A percentile compares a stretch with the other conserved stretches of the same genome.
Evolutionary conservation across 2,329 filamentous ascomycete genomes (phyloP).

Genomic region (Aspergillus viridinutans): DNA sequence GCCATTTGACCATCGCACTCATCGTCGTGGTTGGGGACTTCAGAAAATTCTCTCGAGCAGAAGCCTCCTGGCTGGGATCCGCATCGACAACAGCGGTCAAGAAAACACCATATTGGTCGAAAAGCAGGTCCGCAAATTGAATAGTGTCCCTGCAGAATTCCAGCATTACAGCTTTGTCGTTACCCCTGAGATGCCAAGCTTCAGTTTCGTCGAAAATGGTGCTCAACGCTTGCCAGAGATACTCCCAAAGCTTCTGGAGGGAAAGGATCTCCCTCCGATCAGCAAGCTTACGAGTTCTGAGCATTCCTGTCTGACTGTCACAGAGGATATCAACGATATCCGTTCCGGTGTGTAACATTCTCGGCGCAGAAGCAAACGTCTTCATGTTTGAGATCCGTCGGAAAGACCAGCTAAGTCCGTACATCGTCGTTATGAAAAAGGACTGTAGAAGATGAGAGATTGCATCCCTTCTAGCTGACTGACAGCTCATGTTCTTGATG

Average conservation of each 20-base stretch:
- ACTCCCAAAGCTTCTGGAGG: slow-evolving; percentile 75
- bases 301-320: slow-evolving; percentile 58
- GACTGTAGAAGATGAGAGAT: slow-evolving; percentile 57
- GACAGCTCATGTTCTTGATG: slow-evolving; percentile 74
- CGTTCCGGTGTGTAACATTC: slow-evolving; percentile 57
- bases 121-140: slow-evolving; percentile 81
- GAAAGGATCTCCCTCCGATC: slow-evolving; percentile 60
- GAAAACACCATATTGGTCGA: slow-evolving; percentile 81
- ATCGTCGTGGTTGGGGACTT: slow-evolving; percentile 62
- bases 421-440: slow-evolving; percentile 54
- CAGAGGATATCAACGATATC: slow-evolving; percentile 62
- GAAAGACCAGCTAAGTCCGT: slow-evolving; percentile 54
- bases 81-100: slow-evolving; percentile 61
- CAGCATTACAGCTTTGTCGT: slow-evolving; percentile 75
- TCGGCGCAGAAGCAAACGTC: slow-evolving; percentile 57
- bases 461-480: slow-evolving; percentile 59
- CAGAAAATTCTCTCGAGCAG: slow-evolving; percentile 54
- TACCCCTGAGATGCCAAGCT: slow-evolving; percentile 65
- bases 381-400: slow-evolving; percentile 53
- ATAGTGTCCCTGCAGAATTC: slow-evolving; percentile 94
- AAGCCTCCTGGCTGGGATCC: slow-evolving; percentile 35
- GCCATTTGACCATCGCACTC: slow-evolving; percentile 74
- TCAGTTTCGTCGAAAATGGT: slow-evolving; percentile 81
- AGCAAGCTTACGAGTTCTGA: slow-evolving; percentile 54
- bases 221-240: slow-evolving; percentile 75